phyloP scores from a whole-genome alignment of 1,284 basidiomycete species.

The Pisolithus thermaeus region DNA sequence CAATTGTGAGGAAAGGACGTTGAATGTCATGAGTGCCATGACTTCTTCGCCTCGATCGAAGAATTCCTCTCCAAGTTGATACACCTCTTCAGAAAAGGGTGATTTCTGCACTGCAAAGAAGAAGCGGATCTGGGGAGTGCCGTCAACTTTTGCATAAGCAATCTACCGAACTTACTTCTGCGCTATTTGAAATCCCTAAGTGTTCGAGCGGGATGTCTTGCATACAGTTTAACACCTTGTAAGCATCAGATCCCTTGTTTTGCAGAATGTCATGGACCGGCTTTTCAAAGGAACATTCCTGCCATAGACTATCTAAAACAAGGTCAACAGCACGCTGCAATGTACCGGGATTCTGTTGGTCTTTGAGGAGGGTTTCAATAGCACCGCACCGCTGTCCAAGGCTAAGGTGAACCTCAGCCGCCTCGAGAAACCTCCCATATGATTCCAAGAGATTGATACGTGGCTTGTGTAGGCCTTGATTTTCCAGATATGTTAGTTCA shows the following conservation, averaged over 20 bases:
- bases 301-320: slow-evolving; percentile 10
- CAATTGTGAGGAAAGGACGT: background rate
- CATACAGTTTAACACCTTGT: background rate
- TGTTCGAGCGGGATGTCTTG: background rate
- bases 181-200: background rate
- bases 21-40: background rate
- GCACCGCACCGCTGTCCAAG: slow-evolving; percentile 44
- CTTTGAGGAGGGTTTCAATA: slow-evolving; percentile 37
- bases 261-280: background rate
- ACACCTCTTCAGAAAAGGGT: background rate
- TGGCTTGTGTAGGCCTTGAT: slow-evolving; percentile 44
- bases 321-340: slow-evolving; percentile 22
- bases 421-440: slow-evolving; percentile 40
- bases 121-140: background rate
- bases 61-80: background rate
- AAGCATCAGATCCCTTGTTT: background rate
- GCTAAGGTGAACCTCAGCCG: slow-evolving; percentile 45
- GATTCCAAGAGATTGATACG: slow-evolving; percentile 40
- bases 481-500: slow-evolving; percentile 48
- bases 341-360: slow-evolving; percentile 21
- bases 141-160: too few species aligned
- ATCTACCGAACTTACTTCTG: background rate
- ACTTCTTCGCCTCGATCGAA: background rate
- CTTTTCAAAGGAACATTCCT: slow-evolving; percentile 1
- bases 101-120: background rate